Evolutionary conservation across 176 grass and related monocot species (phyloP), one percentile per base, ranked within the genome.

Genomic region (Bonia amplexicaulis): DNA sequence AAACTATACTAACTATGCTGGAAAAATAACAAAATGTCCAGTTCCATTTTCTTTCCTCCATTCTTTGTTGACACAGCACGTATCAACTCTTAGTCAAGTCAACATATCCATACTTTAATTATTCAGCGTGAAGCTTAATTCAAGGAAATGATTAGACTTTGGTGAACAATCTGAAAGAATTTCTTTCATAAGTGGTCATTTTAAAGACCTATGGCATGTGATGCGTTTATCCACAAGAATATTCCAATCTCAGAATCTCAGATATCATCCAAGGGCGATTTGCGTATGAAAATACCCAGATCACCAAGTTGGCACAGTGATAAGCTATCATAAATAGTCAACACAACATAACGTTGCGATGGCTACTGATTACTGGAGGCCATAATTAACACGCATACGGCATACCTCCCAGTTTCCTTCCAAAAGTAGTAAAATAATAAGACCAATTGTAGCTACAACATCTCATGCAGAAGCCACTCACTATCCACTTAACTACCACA

Each of bases 151-250:
- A 69, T 78, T 35, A 66, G 23, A 52, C 63, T 51, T 77, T 17
- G 16, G n/a, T 37, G 6, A 84, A 73, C 69, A 72, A 45, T 2
- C 17, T 14, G 37, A 42, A 51, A 63, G 22, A 15, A 20, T 22
- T 52, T 74, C 79, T 62, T 46, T 26, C 37, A 66, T 12, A 23
- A 46, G 53, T 51, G 25, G 47, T 66, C 19, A 73, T 80, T 80
- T 73, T 66, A 73, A 84, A 85, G 76, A 66, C 39, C 57, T 46
- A 37, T 48, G 23, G 11, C 73, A 88, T 63, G 73, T 63, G 53
- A 74, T 58, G 81, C 87, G 77, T 80, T 81, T 73, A 83, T 66
- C 11, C 55, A 87, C 58, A 91, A 72, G 89, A 89, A 89, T 89
- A 91, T 87, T 84, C 84, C 87, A 65, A 57, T 74, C 69, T 16